Evolutionary conservation across 2,329 filamentous ascomycete species (phyloP), one percentile per base, ranked within the genome.

Genomic region (Scedosporium dehoogii): DNA sequence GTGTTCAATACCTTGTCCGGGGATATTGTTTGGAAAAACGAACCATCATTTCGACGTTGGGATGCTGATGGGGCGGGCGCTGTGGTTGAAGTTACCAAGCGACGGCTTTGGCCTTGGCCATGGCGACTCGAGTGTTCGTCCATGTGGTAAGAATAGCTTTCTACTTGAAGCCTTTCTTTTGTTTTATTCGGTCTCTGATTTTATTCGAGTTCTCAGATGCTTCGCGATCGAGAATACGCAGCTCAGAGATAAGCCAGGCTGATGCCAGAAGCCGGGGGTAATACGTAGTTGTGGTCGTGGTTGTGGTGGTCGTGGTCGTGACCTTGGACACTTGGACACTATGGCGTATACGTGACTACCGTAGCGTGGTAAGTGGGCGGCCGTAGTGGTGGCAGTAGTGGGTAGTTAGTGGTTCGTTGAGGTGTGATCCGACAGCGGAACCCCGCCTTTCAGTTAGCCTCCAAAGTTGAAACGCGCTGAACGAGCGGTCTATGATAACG

Each of bases 31-130:
- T 16, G 60, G 25, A 38, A 21, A 7, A 18, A 29, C 16, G 23
- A 58, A 42, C 27, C 16, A 62, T 53, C 60, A 55, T 62, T 53
- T 21, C 56, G 48, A 25, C 60, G 60, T 23, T 18, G 33, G 18
- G 55, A 57, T 41, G 56, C 55, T 14, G 61, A 53, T 7, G 57
- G 56, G 12, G 56, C 56, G 16, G 58, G 38, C 16, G 27, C 38
- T 16, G 38, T 60, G 58, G 42, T 42, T 48, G 58, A 61, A 18
- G 42, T 53, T n/a, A 53, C 48, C 48, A 53, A 23, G n/a, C 48
- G 48, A 53, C 48, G 29, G 6, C 29, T 9, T 33, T 33, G 48
- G n/a, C 48, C 48, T 53, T 53, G 48, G n/a, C 48, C 48, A 21
- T 53, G 48, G n/a, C 48, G 10, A 23, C 48, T 53, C 21, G 48